These are phyloP conservation scores for Verbena officinalis DNA, from an alignment of 257 asterid species.

Conservation along the genomic window DNA sequence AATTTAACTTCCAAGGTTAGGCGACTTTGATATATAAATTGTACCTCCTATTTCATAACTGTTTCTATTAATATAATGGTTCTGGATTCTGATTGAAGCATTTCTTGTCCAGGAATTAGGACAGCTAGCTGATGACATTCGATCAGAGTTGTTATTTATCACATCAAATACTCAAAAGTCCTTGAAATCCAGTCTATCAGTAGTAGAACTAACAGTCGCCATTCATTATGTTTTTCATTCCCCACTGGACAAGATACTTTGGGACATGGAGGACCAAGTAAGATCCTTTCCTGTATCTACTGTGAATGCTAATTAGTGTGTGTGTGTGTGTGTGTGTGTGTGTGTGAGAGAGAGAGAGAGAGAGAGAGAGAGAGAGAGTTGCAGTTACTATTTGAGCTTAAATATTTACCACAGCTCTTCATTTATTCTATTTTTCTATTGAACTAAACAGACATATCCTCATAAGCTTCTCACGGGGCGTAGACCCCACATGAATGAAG, in stretches of 20 bases:
- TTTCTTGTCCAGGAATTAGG: slow-evolving; percentile 71
- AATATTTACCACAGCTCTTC: slow-evolving; percentile 8
- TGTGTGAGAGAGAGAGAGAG: background rate
- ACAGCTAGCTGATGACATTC: slow-evolving; percentile 80
- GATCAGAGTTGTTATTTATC: slow-evolving; percentile 57
- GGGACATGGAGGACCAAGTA: slow-evolving; percentile 96
- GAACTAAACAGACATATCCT: slow-evolving; percentile 66
- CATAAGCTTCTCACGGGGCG: slow-evolving; percentile 95
- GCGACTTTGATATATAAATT: slow-evolving; percentile 5
- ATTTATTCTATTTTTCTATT: slow-evolving; percentile 18
- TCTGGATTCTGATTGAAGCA: slow-evolving; percentile 28
- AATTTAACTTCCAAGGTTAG: slow-evolving; percentile 70
- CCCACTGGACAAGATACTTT: slow-evolving; percentile 83
- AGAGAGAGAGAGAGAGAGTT: too few species aligned
- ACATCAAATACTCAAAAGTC: slow-evolving; percentile 50
- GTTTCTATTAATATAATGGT: background rate
- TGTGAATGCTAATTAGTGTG: background rate
- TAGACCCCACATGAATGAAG: slow-evolving; percentile 44
- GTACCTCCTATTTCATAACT: slow-evolving; percentile 12
- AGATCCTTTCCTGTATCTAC: slow-evolving; percentile 27
- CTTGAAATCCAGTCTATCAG: slow-evolving; percentile 58
- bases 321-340: background rate
- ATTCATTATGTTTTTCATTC: slow-evolving; percentile 80
- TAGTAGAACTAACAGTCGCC: slow-evolving; percentile 79
- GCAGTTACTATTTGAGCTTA: slow-evolving; percentile 9